Conservation (phyloP, 768 basidiomycete species). For the Pisolithus tinctorius region DNA sequence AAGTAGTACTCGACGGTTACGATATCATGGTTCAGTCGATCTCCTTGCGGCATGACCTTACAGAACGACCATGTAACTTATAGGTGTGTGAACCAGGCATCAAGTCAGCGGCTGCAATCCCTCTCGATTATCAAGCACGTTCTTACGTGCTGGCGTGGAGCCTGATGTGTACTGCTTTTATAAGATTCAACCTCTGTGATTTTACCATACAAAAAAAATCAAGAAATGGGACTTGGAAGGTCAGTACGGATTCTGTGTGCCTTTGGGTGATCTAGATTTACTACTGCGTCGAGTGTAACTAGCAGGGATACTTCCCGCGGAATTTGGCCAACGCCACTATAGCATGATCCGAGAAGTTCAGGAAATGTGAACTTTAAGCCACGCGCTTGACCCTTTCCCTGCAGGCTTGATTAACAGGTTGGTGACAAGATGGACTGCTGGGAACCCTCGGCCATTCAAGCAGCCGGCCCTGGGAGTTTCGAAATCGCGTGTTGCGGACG, state of each 20-base stretch:
- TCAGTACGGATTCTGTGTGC: not conserved
- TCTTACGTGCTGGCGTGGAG: not conserved
- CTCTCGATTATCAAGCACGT: not conserved
- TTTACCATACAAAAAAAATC: not conserved
- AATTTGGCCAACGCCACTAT: not conserved
- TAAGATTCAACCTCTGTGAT: not conserved
- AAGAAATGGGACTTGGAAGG: not conserved
- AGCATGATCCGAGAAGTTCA: not conserved
- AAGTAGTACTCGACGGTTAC: not conserved
- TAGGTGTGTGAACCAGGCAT: not conserved
- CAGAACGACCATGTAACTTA: not conserved
- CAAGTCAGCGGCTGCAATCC: not conserved
- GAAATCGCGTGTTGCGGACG: not conserved
- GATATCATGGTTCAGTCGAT: not conserved
- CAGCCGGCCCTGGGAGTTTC: not conserved
- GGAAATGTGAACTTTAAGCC: not conserved
- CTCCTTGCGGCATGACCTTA: no score
- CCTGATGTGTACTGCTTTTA: not conserved
- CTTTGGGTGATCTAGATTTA: not conserved
- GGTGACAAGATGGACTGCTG: not conserved
- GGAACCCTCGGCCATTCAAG: not conserved
- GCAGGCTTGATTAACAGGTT: not conserved
- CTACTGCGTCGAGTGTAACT: not conserved
- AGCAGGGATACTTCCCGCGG: no score
- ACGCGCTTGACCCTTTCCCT: not conserved